Evolutionary conservation across 108 stramenopile species (phyloP).

Genomic region (Fragilariopsis cylindrus): DNA sequence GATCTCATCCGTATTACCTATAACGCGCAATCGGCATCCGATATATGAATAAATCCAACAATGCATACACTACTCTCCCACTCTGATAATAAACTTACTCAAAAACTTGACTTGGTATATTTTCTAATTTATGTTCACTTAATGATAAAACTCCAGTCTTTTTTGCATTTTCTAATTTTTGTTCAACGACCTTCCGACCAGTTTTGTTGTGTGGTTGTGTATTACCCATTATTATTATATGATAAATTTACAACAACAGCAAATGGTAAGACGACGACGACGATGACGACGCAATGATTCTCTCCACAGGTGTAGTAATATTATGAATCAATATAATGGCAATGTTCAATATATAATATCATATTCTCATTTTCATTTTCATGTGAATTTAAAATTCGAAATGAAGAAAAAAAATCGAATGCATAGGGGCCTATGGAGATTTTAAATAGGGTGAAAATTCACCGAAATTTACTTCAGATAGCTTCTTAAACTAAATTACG

Average conservation of each 20-base stretch:
- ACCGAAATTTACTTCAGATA: too few relatives aligned
- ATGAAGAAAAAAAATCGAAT: too few relatives aligned
- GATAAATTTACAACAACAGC: background rate
- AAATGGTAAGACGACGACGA: background rate
- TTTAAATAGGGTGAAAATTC: too few relatives aligned
- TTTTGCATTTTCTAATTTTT: slow-evolving; percentile 70
- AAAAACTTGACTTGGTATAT: slow-evolving; percentile 66
- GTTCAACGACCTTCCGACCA: slow-evolving; percentile 64
- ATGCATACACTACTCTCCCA: background rate
- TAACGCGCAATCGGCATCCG: background rate
- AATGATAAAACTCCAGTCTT: slow-evolving; percentile 77
- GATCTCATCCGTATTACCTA: background rate
- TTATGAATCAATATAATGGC: too few relatives aligned
- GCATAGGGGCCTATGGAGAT: too few relatives aligned
- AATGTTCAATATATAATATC: too few relatives aligned
- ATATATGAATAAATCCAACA: background rate
- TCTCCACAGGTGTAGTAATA: background rate
- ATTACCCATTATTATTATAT: slow-evolving; percentile 62
- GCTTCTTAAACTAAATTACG: too few relatives aligned
- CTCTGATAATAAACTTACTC: slow-evolving; percentile 42
- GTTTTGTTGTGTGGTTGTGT: slow-evolving; percentile 71
- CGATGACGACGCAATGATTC: background rate
- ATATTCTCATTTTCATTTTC: background rate
- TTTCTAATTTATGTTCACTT: slow-evolving; percentile 73
- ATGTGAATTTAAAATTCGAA: background rate